phyloP scores from a whole-genome alignment of 441 rosid species.

The Gossypium trilobum region DNA sequence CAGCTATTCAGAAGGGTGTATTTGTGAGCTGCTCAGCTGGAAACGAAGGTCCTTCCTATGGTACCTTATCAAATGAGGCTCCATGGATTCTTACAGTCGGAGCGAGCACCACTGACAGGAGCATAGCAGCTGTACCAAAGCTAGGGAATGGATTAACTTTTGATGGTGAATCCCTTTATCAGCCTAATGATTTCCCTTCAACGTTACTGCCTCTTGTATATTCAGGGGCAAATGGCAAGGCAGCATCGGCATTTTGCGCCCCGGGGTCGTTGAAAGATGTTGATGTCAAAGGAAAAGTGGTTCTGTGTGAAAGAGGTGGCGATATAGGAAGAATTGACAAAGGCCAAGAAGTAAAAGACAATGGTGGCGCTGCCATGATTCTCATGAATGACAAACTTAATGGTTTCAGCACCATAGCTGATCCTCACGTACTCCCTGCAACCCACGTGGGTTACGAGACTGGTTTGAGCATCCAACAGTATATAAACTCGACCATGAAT shows the following conservation, averaged over 20 bases:
- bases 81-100: slow-evolving; percentile 39
- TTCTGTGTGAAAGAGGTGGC: slow-evolving; percentile 37
- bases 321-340: slow-evolving; percentile 18
- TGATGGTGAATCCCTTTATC: slow-evolving; percentile 38
- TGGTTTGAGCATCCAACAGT: slow-evolving; percentile 21
- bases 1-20: slow-evolving; percentile 33
- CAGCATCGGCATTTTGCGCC: slow-evolving; percentile 21
- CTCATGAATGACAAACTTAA: slow-evolving; percentile 20
- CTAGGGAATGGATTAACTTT: slow-evolving; percentile 25
- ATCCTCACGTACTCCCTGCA: slow-evolving; percentile 33
- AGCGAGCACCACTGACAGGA: slow-evolving; percentile 34
- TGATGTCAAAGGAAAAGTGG: slow-evolving; percentile 37
- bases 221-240: slow-evolving; percentile 26
- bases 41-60: slow-evolving; percentile 20
- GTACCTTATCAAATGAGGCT: slow-evolving; percentile 31
- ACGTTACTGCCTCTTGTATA: slow-evolving; percentile 31
- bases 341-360: slow-evolving; percentile 31
- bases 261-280: slow-evolving; percentile 26
- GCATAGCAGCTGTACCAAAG: slow-evolving; percentile 19
- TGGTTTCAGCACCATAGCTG: slow-evolving; percentile 26
- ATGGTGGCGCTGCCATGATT: slow-evolving; percentile 36
- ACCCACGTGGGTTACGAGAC: slow-evolving; percentile 26
- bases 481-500: slow-evolving; percentile 24
- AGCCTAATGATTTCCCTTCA: slow-evolving; percentile 27
- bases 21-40: slow-evolving; percentile 36